Evolutionary conservation across 1,284 basidiomycete genomes (phyloP).

Genomic region (Cryptococcus sp.): DNA sequence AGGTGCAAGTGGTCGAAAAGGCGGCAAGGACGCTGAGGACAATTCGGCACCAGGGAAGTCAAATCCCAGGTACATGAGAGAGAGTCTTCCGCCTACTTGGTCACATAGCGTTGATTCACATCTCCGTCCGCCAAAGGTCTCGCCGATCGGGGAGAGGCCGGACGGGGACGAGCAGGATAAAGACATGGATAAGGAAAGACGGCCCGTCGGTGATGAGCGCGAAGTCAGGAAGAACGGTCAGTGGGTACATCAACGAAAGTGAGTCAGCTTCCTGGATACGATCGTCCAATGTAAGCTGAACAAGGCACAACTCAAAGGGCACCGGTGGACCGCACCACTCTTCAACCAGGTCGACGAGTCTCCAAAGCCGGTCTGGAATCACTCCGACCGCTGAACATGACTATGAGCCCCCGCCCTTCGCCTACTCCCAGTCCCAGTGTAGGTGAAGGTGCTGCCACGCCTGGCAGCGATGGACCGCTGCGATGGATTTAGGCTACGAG

Average conservation of each 20-base stretch:
- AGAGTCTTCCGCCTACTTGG: constrained; percentile 69
- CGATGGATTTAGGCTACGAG: constrained; percentile 24
- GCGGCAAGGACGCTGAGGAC: constrained; percentile 11
- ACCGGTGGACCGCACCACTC: constrained; percentile 78
- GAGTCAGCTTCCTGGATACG: constrained; percentile 36
- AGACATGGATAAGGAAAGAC: constrained; percentile 13
- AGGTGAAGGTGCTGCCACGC: constrained; percentile 19
- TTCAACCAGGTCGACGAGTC: constrained; percentile 80
- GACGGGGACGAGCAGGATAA: constrained; percentile 14
- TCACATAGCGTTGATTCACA: constrained; percentile 28
- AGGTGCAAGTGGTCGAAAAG: constrained; percentile 5
- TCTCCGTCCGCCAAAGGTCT: constrained; percentile 10
- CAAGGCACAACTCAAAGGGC: constrained; percentile 54
- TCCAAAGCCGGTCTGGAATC: constrained; percentile 87
- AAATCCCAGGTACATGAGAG: constrained; percentile 64
- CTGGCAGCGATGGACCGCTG: constrained; percentile 27
- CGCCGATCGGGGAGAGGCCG: constrained; percentile 3
- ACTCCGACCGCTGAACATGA: constrained; percentile 28
- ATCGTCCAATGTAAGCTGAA: not conserved
- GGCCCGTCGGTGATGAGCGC: constrained; percentile 30
- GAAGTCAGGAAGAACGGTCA: constrained; percentile 83
- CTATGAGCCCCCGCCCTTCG: constrained; percentile 8
- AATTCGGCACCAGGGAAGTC: constrained; percentile 56
- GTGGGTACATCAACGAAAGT: constrained; percentile 73
- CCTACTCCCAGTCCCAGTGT: constrained; percentile 15